Percentiles rank a stretch among this genome's conserved stretches.
Evolutionary conservation across 257 asterid species (phyloP).

Genomic region (Lycium ferocissimum): DNA sequence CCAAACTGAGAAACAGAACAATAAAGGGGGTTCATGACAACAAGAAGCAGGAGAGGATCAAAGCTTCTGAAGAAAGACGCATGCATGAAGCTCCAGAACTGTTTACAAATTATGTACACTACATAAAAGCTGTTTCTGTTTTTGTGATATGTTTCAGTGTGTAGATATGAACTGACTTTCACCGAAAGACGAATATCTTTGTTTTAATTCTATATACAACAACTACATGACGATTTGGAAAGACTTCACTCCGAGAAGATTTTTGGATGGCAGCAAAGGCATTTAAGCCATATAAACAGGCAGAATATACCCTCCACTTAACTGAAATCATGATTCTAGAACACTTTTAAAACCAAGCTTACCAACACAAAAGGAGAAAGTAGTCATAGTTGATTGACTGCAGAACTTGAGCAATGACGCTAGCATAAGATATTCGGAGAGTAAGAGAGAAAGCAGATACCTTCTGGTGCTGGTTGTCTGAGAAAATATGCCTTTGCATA

Average conservation of each 20-base stretch:
- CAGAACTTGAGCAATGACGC: not conserved
- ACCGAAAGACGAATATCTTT: not conserved
- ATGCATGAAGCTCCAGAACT: not conserved
- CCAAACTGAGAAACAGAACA: not conserved
- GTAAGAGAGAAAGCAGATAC: conserved; percentile 46
- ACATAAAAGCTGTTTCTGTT: not conserved
- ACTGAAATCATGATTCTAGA: not conserved
- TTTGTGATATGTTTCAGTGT: not conserved
- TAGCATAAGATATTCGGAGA: not conserved
- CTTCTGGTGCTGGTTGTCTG: conserved; percentile 83
- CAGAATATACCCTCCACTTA: not conserved
- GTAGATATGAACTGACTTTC: not conserved
- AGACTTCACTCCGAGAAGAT: conserved; percentile 6
- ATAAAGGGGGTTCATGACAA: not conserved
- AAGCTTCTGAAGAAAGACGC: conserved; percentile 8
- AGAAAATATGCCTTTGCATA: conserved; percentile 68
- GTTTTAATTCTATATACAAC: conserved; percentile 15
- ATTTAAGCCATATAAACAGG: not conserved
- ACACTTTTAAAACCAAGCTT: conserved; percentile 13
- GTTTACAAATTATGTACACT: not conserved
- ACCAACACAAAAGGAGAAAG: conserved; percentile 21
- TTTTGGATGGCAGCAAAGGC: not conserved
- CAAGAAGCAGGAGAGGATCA: not conserved
- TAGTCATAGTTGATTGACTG: conserved; percentile 21
- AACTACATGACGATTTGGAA: not conserved